Conservation (phyloP, 805 yeast genomes). For the Candida fluviatilis region DNA sequence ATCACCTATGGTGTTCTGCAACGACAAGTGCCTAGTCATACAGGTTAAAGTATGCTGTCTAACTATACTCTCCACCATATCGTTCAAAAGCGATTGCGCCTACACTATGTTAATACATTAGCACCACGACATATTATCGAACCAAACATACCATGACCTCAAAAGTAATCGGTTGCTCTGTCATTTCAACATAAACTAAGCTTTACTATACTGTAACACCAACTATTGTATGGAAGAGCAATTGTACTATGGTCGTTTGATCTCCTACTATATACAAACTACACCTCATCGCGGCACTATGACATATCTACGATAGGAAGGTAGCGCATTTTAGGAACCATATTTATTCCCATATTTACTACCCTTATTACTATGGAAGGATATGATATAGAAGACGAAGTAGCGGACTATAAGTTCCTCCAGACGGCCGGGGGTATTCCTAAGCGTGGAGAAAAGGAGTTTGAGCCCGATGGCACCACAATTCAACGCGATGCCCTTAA, state of each 20-base stretch:
- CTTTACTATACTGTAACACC: no score
- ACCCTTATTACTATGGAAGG: slow-evolving; percentile 4
- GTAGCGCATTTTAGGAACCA: no score
- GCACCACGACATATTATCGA: neutral
- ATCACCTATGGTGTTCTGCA: slow-evolving; percentile 14
- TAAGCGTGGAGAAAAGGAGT: slow-evolving; percentile 80
- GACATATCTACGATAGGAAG: no score
- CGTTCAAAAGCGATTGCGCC: slow-evolving; percentile 35
- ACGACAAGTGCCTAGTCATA: slow-evolving; percentile 18
- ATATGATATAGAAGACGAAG: slow-evolving; percentile 21
- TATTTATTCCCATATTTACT: no score
- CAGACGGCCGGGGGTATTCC: slow-evolving; percentile 34
- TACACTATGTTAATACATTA: neutral
- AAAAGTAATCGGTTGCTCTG: slow-evolving; percentile 16
- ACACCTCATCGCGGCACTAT: neutral
- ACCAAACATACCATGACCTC: slow-evolving; percentile 17
- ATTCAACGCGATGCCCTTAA: slow-evolving; percentile 46
- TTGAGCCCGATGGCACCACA: slow-evolving; percentile 73
- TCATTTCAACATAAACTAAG: slow-evolving; percentile 7
- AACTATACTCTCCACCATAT: slow-evolving; percentile 28
- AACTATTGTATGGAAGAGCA: no score
- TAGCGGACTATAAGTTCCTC: slow-evolving; percentile 31
- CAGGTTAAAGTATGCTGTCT: slow-evolving; percentile 25
- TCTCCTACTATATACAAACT: neutral
- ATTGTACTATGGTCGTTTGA: no score